phyloP scores from a whole-genome alignment of 768 basidiomycete species.

The Russula sp. region DNA sequence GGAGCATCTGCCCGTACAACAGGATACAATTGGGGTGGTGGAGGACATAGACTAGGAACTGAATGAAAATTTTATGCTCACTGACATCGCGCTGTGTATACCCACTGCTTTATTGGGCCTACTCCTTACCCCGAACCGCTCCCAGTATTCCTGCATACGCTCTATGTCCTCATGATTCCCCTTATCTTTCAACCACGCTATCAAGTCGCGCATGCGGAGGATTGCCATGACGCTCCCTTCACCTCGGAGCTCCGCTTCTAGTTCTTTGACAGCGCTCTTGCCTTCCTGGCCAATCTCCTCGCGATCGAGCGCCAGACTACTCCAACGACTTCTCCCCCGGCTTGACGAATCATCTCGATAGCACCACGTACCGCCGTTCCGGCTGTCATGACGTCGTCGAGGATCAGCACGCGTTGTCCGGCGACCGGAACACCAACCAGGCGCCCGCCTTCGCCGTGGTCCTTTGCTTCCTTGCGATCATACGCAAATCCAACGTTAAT shows the following conservation, averaged over 20 bases:
- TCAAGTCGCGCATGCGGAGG: constrained; percentile 80
- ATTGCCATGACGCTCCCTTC: constrained; percentile 72
- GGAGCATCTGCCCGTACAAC: constrained; percentile 31
- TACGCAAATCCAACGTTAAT: constrained; percentile 80
- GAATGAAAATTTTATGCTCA: constrained; percentile 20
- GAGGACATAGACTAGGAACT: constrained; percentile 49
- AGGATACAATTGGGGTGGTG: constrained; percentile 51
- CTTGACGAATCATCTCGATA: constrained; percentile 63
- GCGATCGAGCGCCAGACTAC: constrained; percentile 85
- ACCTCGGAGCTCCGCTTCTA: constrained; percentile 70
- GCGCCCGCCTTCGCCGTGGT: constrained; percentile 92
- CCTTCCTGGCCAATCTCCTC: constrained; percentile 79
- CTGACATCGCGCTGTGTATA: not conserved
- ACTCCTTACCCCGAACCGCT: constrained; percentile 61
- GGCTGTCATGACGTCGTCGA: constrained; percentile 96
- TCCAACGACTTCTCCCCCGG: constrained; percentile 82
- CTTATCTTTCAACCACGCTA: constrained; percentile 74
- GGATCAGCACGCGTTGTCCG: constrained; percentile 78
- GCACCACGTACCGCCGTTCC: constrained; percentile 86
- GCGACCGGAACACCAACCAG: constrained; percentile 84
- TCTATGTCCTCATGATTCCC: constrained; percentile 61
- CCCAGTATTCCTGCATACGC: constrained; percentile 74
- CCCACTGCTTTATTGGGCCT: not conserved
- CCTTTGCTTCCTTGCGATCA: constrained; percentile 93
- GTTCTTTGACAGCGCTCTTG: constrained; percentile 75